A percentile compares a stretch with the other conserved stretches of the same genome.
Conservation (phyloP, 208 protist species). For the Crithidia bombi region DNA sequence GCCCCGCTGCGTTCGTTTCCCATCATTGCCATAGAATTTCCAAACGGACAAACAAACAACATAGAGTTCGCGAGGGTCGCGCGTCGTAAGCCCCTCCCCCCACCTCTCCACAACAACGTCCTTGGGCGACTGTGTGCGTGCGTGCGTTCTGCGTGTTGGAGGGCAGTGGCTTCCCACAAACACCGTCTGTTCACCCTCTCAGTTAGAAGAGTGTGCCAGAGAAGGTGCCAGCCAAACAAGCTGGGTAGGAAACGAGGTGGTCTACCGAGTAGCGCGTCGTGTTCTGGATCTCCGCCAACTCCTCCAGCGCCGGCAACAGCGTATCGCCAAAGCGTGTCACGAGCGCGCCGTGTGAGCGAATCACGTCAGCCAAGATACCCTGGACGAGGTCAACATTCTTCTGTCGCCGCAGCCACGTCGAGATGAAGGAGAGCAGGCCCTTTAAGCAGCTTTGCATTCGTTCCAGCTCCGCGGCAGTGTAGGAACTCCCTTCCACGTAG, state of each 20-base stretch:
- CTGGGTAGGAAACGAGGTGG: conserved; percentile 78
- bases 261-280: conserved; percentile 66
- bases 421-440: conserved; percentile 62
- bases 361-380: conserved; percentile 71
- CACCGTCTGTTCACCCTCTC: not conserved
- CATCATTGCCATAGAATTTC: too few relatives aligned
- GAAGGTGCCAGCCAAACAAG: conserved; percentile 64
- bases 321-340: conserved; percentile 63
- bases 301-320: conserved; percentile 46
- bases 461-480: conserved; percentile 67
- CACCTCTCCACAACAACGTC: too few relatives aligned
- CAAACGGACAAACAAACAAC: too few relatives aligned
- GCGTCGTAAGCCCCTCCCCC: too few relatives aligned
- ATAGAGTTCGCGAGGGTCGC: too few relatives aligned
- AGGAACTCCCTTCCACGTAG: conserved; percentile 68
- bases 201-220: conserved; percentile 73
- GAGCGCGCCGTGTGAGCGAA: conserved; percentile 68
- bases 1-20: too few relatives aligned
- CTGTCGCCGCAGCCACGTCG: conserved; percentile 50
- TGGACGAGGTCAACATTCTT: conserved; percentile 84
- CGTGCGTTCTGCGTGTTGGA: too few relatives aligned
- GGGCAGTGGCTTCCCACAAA: too few relatives aligned
- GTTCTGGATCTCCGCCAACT: conserved; percentile 69
- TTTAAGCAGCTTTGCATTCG: conserved; percentile 55
- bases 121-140: too few relatives aligned